Evolutionary conservation across 441 rosid genomes (phyloP).

Genomic region (Gossypium gossypioides): DNA sequence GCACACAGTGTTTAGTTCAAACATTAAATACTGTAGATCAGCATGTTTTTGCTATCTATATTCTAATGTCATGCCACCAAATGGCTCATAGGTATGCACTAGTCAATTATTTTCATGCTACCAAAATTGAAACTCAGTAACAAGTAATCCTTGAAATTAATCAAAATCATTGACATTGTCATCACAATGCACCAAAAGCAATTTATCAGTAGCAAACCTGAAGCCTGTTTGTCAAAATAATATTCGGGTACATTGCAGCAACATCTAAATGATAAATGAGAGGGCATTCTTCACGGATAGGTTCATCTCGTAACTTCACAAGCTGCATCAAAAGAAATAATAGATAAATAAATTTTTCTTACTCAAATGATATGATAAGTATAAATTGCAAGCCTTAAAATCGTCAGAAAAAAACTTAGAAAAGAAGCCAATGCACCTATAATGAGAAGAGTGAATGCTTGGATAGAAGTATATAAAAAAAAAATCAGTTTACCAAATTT

Average conservation of each 20-base stretch:
- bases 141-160: neutral
- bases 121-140: neutral
- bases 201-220: conserved; percentile 49
- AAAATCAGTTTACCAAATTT: neutral
- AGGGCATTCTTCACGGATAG: conserved; percentile 85
- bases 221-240: conserved; percentile 94
- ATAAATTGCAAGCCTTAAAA: conserved; percentile 12
- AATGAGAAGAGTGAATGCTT: conserved; percentile 4
- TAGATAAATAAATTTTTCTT: conserved; percentile 5
- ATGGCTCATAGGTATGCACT: neutral
- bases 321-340: conserved; percentile 49
- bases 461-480: neutral
- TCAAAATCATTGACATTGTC: conserved; percentile 7
- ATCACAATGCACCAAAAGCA: conserved; percentile 8
- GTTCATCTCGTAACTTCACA: conserved; percentile 61
- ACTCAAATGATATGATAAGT: neutral
- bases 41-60: neutral
- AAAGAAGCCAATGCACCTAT: neutral
- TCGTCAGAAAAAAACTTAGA: neutral
- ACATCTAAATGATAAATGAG: conserved; percentile 98
- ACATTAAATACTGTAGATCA: neutral
- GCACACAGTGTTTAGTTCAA: neutral
- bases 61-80: conserved; percentile 8
- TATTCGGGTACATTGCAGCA: conserved; percentile 99
- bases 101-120: neutral